Evolutionary conservation across 202 grass and related monocot species (phyloP), one percentile per base, ranked within the genome.

Genomic region (Setaria italica): DNA sequence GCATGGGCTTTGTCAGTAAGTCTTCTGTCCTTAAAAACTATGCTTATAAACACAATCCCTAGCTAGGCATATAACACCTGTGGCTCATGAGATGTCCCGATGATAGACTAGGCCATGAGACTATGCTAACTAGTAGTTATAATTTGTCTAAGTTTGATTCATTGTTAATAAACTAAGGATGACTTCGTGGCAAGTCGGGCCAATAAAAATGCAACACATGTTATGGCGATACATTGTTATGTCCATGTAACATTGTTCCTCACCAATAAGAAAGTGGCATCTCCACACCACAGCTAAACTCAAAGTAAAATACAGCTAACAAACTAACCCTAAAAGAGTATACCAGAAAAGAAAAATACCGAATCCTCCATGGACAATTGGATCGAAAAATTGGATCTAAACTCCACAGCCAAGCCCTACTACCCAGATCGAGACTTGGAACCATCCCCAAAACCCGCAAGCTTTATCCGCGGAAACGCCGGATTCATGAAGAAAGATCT

Each of bases 211-310:
- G 47, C 16, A 33, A 11, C 19, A 69, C 9, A 59, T 35, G 25
- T 33, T 54, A 30, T 25, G 21, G 25, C 30, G 25, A 11, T 11
- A 25, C 20, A 14, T 47, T 53, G 32, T 32, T 64, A 25, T 42
- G 46, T 42, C 2, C 9, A 34, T 71, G 42, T 63, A 63, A 33
- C 33, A 79, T 11, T 30, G 13, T 80, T 86, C 33, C 72, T 86
- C 48, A 33, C 34, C 37, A 80, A 65, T 47, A 74, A 80, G 74
- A 71, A 62, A 80, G 56, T 45, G 30, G 47, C 85, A 74, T 80
- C 47, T 33, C 35, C 46, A 67, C 35, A 62, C 29, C 4, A 37
- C 30, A 67, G 2, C 16, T 47, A 70, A 59, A 59, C 57, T 65
- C 60, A 50, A 19, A 50, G 58, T 4, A n/a, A 64, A 21, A 62